A percentile compares a stretch with the other conserved stretches of the same genome.
Evolutionary conservation across 176 grass and related monocot species (phyloP).

Genomic region (Oryza nivara): DNA sequence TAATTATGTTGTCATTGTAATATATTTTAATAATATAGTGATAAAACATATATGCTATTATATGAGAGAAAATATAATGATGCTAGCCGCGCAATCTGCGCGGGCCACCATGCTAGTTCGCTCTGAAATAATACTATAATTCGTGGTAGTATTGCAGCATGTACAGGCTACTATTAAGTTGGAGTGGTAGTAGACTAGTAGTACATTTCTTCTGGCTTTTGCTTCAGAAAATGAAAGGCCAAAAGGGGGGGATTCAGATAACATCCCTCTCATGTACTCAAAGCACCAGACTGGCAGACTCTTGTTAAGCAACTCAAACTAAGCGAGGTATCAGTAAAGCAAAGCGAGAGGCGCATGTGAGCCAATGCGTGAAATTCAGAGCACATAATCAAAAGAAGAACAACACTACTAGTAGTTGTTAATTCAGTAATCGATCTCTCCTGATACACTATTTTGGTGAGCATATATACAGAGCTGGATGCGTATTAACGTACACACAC

Average conservation of each 20-base stretch:
- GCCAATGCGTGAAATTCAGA: constrained; percentile 32
- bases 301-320: constrained; percentile 28
- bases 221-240: constrained; percentile 45
- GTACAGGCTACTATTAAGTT: not conserved
- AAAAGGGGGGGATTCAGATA: not conserved
- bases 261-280: not conserved
- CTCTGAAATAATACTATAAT: too few relatives aligned
- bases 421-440: not conserved
- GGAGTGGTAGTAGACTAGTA: too few relatives aligned
- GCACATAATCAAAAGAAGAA: not conserved
- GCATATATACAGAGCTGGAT: not conserved
- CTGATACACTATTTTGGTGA: not conserved
- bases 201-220: constrained; percentile 1
- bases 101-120: too few relatives aligned
- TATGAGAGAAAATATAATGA: too few relatives aligned
- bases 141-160: not conserved
- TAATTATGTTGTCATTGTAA: too few relatives aligned
- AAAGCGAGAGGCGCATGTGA: constrained; percentile 14
- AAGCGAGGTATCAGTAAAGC: not conserved
- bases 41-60: too few relatives aligned
- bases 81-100: too few relatives aligned
- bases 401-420: not conserved
- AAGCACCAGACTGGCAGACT: constrained; percentile 12
- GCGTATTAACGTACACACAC: constrained; percentile 1
- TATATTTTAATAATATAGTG: too few relatives aligned